Conservation (phyloP, 2,329 filamentous ascomycete species). For the Hysterium pulicare region DNA sequence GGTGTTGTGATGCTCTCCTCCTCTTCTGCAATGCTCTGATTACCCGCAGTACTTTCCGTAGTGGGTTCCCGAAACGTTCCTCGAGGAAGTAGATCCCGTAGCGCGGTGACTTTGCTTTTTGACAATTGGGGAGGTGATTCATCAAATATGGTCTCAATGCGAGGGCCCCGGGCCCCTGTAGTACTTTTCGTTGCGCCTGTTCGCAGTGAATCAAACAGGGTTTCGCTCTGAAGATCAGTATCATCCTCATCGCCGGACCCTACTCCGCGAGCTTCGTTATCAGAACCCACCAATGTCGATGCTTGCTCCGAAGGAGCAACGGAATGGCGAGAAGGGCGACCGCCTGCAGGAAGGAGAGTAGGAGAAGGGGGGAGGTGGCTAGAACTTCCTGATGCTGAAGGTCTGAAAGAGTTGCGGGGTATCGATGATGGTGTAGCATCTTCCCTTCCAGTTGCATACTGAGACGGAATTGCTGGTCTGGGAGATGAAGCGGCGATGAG, state of each 20-base stretch:
- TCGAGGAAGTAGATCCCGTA: slow-evolving; percentile 49
- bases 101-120: slow-evolving; percentile 42
- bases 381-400: slow-evolving; percentile 24
- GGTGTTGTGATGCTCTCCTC: slow-evolving; percentile 50
- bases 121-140: slow-evolving; percentile 58
- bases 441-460: slow-evolving; percentile 18
- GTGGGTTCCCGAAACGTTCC: slow-evolving; percentile 42
- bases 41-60: slow-evolving; percentile 28
- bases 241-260: slow-evolving; percentile 72
- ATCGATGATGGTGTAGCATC: slow-evolving; percentile 25
- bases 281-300: slow-evolving; percentile 67
- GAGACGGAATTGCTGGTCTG: slow-evolving; percentile 20
- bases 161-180: slow-evolving; percentile 64
- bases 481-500: slow-evolving; percentile 18
- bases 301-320: slow-evolving; percentile 57
- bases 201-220: slow-evolving; percentile 71
- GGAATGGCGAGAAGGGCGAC: slow-evolving; percentile 51
- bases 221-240: slow-evolving; percentile 75
- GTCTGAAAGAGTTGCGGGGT: slow-evolving; percentile 29
- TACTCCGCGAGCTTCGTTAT: slow-evolving; percentile 63
- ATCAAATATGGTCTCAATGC: slow-evolving; percentile 76
- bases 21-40: slow-evolving; percentile 49
- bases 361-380: slow-evolving; percentile 35
- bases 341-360: slow-evolving; percentile 31
- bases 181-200: slow-evolving; percentile 66